phyloP scores from a whole-genome alignment of 116 monocot genomes.

The Dioscorea cayenensis region DNA sequence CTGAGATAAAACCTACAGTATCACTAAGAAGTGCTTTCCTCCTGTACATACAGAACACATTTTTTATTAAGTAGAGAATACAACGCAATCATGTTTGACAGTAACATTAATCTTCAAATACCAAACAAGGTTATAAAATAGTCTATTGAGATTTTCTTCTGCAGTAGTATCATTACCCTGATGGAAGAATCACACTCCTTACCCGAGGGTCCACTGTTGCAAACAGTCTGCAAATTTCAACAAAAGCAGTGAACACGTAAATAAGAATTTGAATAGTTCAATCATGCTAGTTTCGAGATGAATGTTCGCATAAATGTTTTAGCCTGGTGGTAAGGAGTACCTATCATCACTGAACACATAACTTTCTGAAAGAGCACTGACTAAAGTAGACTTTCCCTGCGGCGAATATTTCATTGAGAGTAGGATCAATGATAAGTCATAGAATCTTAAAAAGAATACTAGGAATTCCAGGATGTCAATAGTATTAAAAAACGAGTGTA shows the following conservation, averaged over 20 bases:
- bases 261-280: background rate
- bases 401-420: background rate
- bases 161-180: slow-evolving; percentile 56
- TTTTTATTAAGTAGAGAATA: background rate
- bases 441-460: background rate
- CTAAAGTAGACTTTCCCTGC: slow-evolving; percentile 96
- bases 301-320: background rate
- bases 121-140: background rate
- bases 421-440: too few relatives aligned
- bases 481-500: too few relatives aligned
- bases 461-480: too few relatives aligned
- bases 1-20: slow-evolving; percentile 99
- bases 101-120: background rate
- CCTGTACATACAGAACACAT: slow-evolving; percentile 20
- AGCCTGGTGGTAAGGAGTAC: slow-evolving; percentile 19
- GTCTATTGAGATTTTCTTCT: background rate
- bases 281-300: background rate
- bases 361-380: slow-evolving; percentile 79
- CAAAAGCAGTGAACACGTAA: background rate
- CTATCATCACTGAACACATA: slow-evolving; percentile 83
- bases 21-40: slow-evolving; percentile 89
- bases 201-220: slow-evolving; percentile 97
- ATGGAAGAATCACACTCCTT: slow-evolving; percentile 93
- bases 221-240: slow-evolving; percentile 53
- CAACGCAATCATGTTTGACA: background rate